Evolutionary conservation across 371 early-diverging fungal species (phyloP), one percentile per base, ranked within the genome.

Genomic region (Zancudomyces culisetae): DNA sequence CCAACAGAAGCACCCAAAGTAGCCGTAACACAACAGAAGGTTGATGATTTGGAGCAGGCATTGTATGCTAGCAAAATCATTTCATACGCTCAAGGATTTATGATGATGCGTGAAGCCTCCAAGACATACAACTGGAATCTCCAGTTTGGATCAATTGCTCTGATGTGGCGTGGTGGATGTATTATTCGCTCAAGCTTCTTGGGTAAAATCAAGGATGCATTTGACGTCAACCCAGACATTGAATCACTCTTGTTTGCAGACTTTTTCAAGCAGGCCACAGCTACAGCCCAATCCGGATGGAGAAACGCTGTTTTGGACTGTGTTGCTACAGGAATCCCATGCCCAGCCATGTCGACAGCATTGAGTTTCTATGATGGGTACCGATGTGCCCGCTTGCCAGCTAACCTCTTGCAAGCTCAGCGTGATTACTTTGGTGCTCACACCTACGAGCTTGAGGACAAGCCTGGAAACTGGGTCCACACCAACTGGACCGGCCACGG

Each of bases 111-210:
- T 57, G 90, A 90, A 70, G 92, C 91, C 53, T 89, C 89, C 67
- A 78, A 82, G 67, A 81, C 81, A 57, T 76, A 87, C 70, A 74
- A 73, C 57, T 99, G 98, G 98, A 74, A 91, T 71, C 74, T 98
- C 59, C 91, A 91, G 80, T 80, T 91, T 64, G 85, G 85, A 41
- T 88, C 85, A 51, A 93, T 98, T 67, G 91, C 96, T 41, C 71
- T 87, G 46, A 95, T 98, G 87, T 99, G 99, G 99, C 83, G 89
- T 57, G 96, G 97, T 59, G 98, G 99, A 30, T 99, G 99, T 76
- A 99, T 99, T 60, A 94, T 98, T 67, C 81, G 98, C 54, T 71
- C 71, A 58, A 88, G 79, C 55, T 92, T 95, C 80, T 77, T 92
- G 62, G 89, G 90, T 53, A 87, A 91, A 70, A 93, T 94, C 77